Percentiles rank a stretch among this genome's conserved stretches.
These are phyloP conservation scores for Saccharomyces uvarum DNA, from an alignment of 1,139 yeast genomes.

Conservation along the genomic window DNA sequence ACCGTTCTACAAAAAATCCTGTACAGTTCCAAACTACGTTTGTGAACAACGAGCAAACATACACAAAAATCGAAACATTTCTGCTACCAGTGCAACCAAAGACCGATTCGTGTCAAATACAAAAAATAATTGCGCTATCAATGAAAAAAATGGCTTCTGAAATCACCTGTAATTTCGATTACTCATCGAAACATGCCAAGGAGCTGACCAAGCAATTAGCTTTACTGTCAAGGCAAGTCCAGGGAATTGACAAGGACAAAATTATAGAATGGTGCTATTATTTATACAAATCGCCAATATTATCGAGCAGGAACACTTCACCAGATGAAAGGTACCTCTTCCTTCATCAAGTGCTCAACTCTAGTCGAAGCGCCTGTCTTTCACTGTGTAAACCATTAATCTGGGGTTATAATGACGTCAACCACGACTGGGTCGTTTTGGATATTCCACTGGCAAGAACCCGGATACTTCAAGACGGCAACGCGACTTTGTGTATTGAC, in stretches of 20 bases:
- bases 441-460: not conserved
- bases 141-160: not conserved
- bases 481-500: conserved; percentile 11
- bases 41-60: not conserved
- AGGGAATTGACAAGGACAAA: not conserved
- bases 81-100: not conserved
- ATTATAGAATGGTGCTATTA: conserved; percentile 8
- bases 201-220: not conserved
- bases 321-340: conserved; percentile 16
- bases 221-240: not conserved
- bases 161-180: not conserved
- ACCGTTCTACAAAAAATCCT: not conserved
- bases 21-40: not conserved
- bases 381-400: not conserved
- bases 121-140: not conserved
- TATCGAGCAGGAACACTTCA: conserved; percentile 12
- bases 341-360: conserved; percentile 9
- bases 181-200: not conserved
- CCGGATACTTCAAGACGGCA: conserved; percentile 2
- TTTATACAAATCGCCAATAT: conserved; percentile 11
- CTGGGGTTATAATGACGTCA: not conserved
- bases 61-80: not conserved
- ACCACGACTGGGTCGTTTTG: not conserved
- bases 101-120: not conserved
- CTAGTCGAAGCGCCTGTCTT: conserved; percentile 1